Evolutionary conservation across 2,329 filamentous ascomycete species (phyloP), one percentile per base, ranked within the genome.

Genomic region (Curvularia eragrostidis): DNA sequence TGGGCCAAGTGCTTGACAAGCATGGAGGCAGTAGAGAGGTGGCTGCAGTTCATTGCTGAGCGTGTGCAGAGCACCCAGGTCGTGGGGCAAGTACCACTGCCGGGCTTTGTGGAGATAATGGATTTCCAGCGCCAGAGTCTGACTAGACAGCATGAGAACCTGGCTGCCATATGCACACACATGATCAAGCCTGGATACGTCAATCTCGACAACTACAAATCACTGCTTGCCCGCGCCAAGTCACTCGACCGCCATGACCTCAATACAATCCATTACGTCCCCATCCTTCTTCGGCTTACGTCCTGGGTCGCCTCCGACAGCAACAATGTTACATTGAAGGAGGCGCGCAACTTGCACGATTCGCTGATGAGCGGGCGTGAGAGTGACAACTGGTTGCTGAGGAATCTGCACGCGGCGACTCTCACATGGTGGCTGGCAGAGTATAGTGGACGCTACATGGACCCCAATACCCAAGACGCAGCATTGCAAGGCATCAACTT

Each of bases 341-440:
- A 91, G 64, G 90, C 90, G 12, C 85, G 90, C 63, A 82, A 87
- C 38, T 78, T 97, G 1, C 88, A 97, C 71, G 78, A 83, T 13
- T 81, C 87, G 34, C 82, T 97, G 21, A 87, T 89, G 64, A 83
- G 85, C 36, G 84, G 85, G 18, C 80, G 85, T 44, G 90, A 93
- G 48, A 86, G 87, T 58, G 81, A 89, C 41, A 79, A 83, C 15
- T 97, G 93, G 91, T 82, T 84, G 21, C 75, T 96, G 38, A 82
- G 88, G 15, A 89, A 89, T 66, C 84, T 98, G 12, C 89, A 93
- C 67, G 91, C 93, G 44, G 89, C 91, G 3, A 84, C 93, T 12
- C 85, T 87, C 53, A 86, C 89, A 4, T 93, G 91, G 84, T 99
- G 95, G 95, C 84, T 97, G 46, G 89, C 91, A 30, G 93, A 98